A percentile compares a stretch with the other conserved stretches of the same genome.
phyloP scores from a whole-genome alignment of 2,329 filamentous ascomycete species.

The Colletotrichum destructivum region DNA sequence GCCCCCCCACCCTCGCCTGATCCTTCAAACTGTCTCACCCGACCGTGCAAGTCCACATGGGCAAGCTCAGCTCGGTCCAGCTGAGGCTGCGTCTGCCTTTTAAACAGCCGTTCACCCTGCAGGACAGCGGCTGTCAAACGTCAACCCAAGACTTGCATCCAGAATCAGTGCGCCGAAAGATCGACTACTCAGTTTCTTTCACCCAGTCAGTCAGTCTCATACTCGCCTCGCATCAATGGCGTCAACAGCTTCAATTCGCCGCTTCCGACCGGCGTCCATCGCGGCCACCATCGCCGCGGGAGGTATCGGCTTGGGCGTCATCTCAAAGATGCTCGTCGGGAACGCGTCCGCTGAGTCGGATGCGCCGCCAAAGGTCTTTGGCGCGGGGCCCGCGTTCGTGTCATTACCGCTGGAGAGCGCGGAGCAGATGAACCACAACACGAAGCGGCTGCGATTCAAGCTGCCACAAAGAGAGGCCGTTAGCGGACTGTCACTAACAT shows the following conservation, averaged over 20 bases:
- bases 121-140: background rate
- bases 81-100: background rate
- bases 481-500: constrained; percentile 85
- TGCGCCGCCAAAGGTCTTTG: constrained; percentile 48
- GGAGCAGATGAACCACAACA: constrained; percentile 91
- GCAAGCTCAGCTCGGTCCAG: background rate
- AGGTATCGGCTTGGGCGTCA: constrained; percentile 35
- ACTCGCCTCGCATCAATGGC: constrained; percentile 11
- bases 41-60: background rate
- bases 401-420: constrained; percentile 84
- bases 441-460: constrained; percentile 91
- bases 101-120: constrained; percentile 1
- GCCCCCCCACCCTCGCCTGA: constrained; percentile 9
- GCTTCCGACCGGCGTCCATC: constrained; percentile 44
- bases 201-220: background rate
- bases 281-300: constrained; percentile 45
- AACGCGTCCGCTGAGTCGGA: constrained; percentile 39
- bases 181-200: background rate
- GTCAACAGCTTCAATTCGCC: constrained; percentile 22
- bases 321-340: constrained; percentile 44
- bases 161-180: background rate
- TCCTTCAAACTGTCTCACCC: constrained; percentile 16
- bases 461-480: constrained; percentile 88
- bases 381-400: constrained; percentile 70
- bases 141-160: background rate